Evolutionary conservation across 345 rosid species (phyloP).

Genomic region (Aurinia saxatilis): DNA sequence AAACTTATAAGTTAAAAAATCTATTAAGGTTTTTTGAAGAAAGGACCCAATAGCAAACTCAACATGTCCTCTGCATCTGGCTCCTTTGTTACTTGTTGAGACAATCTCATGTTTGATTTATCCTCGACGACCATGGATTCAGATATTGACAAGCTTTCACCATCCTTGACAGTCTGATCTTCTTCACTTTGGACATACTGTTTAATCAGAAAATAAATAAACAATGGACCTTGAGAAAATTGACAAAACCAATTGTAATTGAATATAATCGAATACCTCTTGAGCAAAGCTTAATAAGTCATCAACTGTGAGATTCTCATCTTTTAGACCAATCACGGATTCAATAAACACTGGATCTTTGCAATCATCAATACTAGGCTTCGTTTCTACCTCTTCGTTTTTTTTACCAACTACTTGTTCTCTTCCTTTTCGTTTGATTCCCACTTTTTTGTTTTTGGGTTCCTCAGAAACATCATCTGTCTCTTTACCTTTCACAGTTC

Average conservation of each 20-base stretch:
- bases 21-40: neutral
- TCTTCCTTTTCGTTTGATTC: neutral
- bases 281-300: conserved; percentile 26
- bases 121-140: neutral
- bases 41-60: conserved; percentile 14
- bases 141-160: neutral
- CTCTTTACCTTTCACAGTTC: neutral
- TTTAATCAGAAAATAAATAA: neutral
- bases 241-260: neutral
- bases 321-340: neutral
- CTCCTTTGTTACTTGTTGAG: conserved; percentile 12
- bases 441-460: conserved; percentile 7
- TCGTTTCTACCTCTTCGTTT: neutral
- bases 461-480: neutral
- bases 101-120: neutral
- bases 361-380: neutral
- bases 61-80: conserved; percentile 12
- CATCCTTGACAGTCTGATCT: neutral
- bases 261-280: neutral
- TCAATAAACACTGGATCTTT: neutral
- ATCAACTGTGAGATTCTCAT: conserved; percentile 19
- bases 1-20: no score
- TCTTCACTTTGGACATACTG: conserved; percentile 17
- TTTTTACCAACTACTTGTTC: neutral
- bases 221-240: neutral